Conservation (phyloP, 768 basidiomycete species). For the Panaeolus cyanescens region DNA sequence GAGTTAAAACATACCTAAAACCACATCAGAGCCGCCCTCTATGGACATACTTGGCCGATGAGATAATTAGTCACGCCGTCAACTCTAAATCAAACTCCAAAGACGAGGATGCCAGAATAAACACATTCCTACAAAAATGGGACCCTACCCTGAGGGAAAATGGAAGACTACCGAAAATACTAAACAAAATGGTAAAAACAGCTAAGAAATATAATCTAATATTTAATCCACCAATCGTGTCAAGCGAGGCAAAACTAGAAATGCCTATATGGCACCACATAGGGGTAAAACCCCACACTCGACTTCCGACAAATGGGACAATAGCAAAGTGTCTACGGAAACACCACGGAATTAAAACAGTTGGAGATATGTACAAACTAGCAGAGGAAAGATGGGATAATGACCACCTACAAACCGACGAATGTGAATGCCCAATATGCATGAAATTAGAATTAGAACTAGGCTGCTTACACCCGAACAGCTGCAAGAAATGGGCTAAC, state of each 20-base stretch:
- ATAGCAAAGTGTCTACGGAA: not conserved
- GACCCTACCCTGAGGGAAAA: not conserved
- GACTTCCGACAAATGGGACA: constrained; percentile 7
- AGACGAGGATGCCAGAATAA: constrained; percentile 3
- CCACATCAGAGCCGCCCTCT: constrained; percentile 11
- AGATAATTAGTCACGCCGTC: constrained; percentile 7
- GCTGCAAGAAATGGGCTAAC: not conserved
- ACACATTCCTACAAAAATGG: constrained; percentile 22
- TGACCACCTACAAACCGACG: constrained; percentile 13
- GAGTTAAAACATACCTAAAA: constrained; percentile 21
- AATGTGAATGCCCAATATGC: constrained; percentile 26
- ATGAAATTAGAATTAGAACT: constrained; percentile 14
- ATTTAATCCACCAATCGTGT: constrained; percentile 15
- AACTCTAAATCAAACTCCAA: not conserved
- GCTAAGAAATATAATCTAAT: constrained; percentile 18
- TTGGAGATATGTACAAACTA: constrained; percentile 10
- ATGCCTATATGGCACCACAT: constrained; percentile 32
- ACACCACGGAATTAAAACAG: not conserved
- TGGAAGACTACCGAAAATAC: constrained; percentile 1
- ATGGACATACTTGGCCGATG: constrained; percentile 29
- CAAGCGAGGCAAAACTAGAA: constrained; percentile 9
- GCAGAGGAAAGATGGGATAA: not conserved
- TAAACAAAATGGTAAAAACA: constrained; percentile 14
- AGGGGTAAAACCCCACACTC: constrained; percentile 8
- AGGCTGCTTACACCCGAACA: not conserved